Percentiles rank a stretch among this genome's conserved stretches.
phyloP scores from a whole-genome alignment of 345 rosid genomes.

The Triadica sebifera region DNA sequence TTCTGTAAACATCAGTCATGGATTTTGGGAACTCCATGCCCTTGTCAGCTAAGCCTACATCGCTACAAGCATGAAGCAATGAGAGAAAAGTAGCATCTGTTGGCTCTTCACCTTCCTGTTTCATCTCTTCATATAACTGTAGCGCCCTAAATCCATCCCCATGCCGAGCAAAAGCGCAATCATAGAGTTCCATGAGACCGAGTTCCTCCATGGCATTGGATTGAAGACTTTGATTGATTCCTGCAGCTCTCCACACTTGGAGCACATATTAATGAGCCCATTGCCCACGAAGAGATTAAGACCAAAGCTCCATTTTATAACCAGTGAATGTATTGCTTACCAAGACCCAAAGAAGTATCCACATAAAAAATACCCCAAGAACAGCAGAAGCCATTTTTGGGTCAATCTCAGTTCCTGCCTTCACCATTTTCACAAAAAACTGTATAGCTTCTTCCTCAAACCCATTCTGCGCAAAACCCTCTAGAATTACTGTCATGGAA shows the following conservation, averaged over 20 bases:
- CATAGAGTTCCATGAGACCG: slow-evolving; percentile 89
- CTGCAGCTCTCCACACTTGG: slow-evolving; percentile 75
- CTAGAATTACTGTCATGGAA: slow-evolving; percentile 79
- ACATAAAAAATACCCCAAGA: slow-evolving; percentile 68
- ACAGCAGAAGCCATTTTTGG: slow-evolving; percentile 72
- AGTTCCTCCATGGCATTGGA: slow-evolving; percentile 54
- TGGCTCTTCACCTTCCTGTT: slow-evolving; percentile 49
- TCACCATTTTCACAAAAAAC: slow-evolving; percentile 62
- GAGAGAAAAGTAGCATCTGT: slow-evolving; percentile 88
- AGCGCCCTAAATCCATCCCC: slow-evolving; percentile 61
- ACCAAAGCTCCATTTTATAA: slow-evolving; percentile 56
- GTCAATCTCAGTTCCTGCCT: slow-evolving; percentile 62
- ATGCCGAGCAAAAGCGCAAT: slow-evolving; percentile 88
- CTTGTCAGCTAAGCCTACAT: slow-evolving; percentile 62
- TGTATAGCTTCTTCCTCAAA: slow-evolving; percentile 74
- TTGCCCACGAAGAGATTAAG: slow-evolving; percentile 63
- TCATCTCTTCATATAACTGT: slow-evolving; percentile 68
- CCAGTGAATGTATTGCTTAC: slow-evolving; percentile 79
- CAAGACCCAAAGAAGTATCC: slow-evolving; percentile 63
- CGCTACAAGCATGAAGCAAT: slow-evolving; percentile 92
- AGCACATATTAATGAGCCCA: slow-evolving; percentile 87
- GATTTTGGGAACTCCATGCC: slow-evolving; percentile 65
- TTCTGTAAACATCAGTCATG: slow-evolving; percentile 59
- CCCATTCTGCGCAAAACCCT: slow-evolving; percentile 78
- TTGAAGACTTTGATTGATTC: slow-evolving; percentile 63